Base-by-base conservation (phyloP, 2,329 filamentous ascomycete genomes). In the Verticillium tricorpus region DNA sequence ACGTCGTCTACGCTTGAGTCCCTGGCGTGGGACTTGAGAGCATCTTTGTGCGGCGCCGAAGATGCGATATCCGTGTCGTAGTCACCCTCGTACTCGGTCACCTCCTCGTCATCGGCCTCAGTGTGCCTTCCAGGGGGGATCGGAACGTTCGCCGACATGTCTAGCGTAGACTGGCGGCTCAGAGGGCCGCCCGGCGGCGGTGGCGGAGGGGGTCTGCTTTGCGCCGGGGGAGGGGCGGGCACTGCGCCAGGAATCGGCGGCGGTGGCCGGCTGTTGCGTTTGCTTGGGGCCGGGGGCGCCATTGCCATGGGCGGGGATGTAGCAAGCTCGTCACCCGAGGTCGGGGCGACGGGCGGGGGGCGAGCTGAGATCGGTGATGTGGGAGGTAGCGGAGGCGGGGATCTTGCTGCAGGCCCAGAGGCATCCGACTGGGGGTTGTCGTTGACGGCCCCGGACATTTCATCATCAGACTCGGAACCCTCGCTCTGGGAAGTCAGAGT, bases 41-140 rank as follows among this genome's bases (percentile, higher is more conserved):
- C 93, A 77, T 97, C 94, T 76, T 96, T 97, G 75, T 97, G 92
- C 61, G 91, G 92, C n/a, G 87, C 92, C 11, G 92, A 89, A n/a
- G 93, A 92, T 1, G 90, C 93, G 71, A 98, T 98, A 72, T 98
- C 95, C 7, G 95, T 98, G 69, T 98, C 95, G 72, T 98, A 98
- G 71, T 98, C 95, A 7, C 94, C 95, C 72, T 99, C 95, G 71
- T 98, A 98, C 71, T 97, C 94, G 0, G 92, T 96, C 37, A 92
- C 84, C 70, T 96, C 93, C 63, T 90, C 92, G 63, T 90, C 89
- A 15, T 89, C 88, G 35, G 90, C 89, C 28, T 78, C 83, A 25
- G 22, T 25, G 14, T 56, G 67, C 12, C 75, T 75, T 64, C 81
- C 71, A 60, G 76, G 67, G 28, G 68, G 71, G 60, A 77, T 75